Evolutionary conservation across 345 rosid species (phyloP).

Genomic region (Xanthoceras sorbifolium): DNA sequence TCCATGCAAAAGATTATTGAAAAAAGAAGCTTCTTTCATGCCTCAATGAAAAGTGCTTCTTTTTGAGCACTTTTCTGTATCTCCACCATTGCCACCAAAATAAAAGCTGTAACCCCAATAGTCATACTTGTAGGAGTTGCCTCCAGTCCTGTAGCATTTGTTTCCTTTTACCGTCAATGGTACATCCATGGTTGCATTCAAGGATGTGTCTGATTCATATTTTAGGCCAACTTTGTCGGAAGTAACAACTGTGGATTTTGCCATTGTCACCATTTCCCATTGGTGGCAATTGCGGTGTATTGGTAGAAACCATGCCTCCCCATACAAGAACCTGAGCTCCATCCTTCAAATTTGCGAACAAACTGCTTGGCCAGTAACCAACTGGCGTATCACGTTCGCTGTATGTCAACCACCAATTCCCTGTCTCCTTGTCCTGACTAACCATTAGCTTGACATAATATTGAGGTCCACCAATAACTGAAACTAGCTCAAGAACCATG

Average conservation of each 20-base stretch:
- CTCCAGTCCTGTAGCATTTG: conserved; percentile 9
- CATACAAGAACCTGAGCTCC: conserved; percentile 4
- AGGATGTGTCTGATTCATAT: too few relatives aligned
- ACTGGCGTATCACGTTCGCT: too few relatives aligned
- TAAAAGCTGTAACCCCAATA: conserved; percentile 22
- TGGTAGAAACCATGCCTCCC: conserved; percentile 19
- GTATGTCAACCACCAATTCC: conserved; percentile 27
- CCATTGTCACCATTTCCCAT: conserved; percentile 26
- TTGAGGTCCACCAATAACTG: conserved; percentile 16
- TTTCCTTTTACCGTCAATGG: too few relatives aligned
- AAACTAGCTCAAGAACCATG: too few relatives aligned
- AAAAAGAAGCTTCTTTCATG: too few relatives aligned
- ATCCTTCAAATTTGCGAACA: not conserved
- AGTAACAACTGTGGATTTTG: too few relatives aligned
- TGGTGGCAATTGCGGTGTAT: not conserved
- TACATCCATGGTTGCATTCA: too few relatives aligned
- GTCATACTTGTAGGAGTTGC: conserved; percentile 5
- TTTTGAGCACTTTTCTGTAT: not conserved
- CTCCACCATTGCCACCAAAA: conserved; percentile 24
- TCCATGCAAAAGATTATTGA: too few relatives aligned
- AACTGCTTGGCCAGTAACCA: conserved; percentile 11
- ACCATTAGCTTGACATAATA: conserved; percentile 15
- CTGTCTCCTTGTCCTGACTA: too few relatives aligned
- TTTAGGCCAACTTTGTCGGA: too few relatives aligned
- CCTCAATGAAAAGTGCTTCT: too few relatives aligned